Evolutionary conservation across 768 basidiomycete genomes (phyloP).

Genomic region (Xerocomus potaroensis): DNA sequence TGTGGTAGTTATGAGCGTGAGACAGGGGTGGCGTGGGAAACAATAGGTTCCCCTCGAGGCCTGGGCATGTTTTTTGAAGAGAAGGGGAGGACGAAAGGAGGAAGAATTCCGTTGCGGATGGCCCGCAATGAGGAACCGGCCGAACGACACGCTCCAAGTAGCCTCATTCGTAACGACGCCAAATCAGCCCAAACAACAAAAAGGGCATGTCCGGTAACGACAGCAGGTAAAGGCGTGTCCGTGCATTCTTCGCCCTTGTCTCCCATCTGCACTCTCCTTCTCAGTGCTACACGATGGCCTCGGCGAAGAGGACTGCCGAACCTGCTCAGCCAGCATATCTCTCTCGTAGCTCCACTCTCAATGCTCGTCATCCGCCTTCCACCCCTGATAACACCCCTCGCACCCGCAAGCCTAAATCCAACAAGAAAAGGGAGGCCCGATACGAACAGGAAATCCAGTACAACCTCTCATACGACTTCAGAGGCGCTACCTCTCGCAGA

Average conservation of each 20-base stretch:
- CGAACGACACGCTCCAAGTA: constrained; percentile 12
- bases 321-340: constrained; percentile 48
- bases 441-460: constrained; percentile 42
- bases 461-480: constrained; percentile 31
- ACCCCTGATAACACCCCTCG: constrained; percentile 51
- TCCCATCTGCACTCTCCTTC: constrained; percentile 32
- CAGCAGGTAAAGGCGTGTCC: constrained; percentile 36
- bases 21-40: constrained; percentile 19
- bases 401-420: constrained; percentile 32
- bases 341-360: constrained; percentile 51
- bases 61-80: constrained; percentile 27
- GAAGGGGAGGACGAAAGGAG: constrained; percentile 10
- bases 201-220: constrained; percentile 31
- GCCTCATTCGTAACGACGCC: constrained; percentile 22
- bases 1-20: too few relatives aligned
- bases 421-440: constrained; percentile 42
- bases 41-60: constrained; percentile 25
- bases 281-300: constrained; percentile 34
- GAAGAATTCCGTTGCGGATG: constrained; percentile 19
- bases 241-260: constrained; percentile 36
- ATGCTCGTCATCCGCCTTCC: constrained; percentile 46
- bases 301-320: constrained; percentile 31
- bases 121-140: constrained; percentile 25
- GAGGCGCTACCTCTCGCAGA: constrained; percentile 26
- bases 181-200: constrained; percentile 30